These are phyloP conservation scores for Trichoderma harzianum DNA, from an alignment of 2,329 filamentous ascomycete genomes.

Conservation along the genomic window DNA sequence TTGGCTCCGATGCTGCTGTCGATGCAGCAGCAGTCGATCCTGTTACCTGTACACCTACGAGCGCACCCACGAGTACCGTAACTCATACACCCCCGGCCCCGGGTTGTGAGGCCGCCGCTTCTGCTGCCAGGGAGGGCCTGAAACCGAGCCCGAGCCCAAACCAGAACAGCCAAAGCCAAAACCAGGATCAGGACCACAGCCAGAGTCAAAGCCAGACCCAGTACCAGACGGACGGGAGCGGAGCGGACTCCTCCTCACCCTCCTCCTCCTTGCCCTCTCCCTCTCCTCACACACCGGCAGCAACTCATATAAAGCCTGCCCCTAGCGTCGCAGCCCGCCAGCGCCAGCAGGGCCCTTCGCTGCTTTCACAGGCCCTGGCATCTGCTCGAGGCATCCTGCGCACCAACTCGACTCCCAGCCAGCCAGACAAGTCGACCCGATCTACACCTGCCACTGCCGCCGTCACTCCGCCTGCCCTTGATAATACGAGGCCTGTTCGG, in stretches of 20 bases:
- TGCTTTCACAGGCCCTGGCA: constrained; percentile 57
- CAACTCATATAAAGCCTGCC: constrained; percentile 42
- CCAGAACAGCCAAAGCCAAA: background rate
- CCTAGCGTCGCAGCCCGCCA: constrained; percentile 37
- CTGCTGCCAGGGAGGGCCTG: background rate
- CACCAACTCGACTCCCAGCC: constrained; percentile 21
- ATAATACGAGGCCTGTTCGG: background rate
- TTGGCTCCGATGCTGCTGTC: background rate
- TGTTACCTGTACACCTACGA: background rate
- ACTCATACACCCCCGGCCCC: constrained; percentile 12
- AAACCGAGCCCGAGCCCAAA: background rate
- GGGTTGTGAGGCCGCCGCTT: background rate
- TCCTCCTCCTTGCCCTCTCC: background rate
- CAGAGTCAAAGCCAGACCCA: background rate
- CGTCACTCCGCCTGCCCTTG: background rate
- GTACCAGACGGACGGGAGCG: constrained; percentile 4
- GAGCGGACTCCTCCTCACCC: background rate
- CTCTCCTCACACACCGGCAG: background rate
- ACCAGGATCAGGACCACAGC: background rate
- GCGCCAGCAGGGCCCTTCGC: constrained; percentile 50
- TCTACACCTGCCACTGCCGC: background rate
- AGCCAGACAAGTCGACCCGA: background rate
- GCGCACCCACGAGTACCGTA: too few relatives aligned
- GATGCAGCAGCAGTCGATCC: background rate
- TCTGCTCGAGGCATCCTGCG: constrained; percentile 52